Base-by-base conservation (phyloP, 2,329 filamentous ascomycete genomes). In the Ceratocystis huliohia region DNA sequence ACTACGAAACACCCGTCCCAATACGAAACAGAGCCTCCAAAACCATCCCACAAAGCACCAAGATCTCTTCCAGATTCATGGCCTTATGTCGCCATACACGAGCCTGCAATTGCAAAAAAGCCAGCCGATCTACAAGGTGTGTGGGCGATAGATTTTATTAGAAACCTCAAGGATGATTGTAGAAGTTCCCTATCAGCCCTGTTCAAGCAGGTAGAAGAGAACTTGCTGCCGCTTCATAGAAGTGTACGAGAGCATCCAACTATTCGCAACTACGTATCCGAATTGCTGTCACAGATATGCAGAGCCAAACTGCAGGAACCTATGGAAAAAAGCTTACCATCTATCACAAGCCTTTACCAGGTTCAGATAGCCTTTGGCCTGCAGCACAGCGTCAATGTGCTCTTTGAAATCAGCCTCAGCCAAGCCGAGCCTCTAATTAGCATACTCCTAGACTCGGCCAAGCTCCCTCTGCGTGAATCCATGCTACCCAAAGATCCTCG, bases 321-420 rank as follows among this genome's bases (percentile, higher is more conserved):
- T 3, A 33, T 33, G 25, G 20, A 59, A 28, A 33, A 20, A 30
- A 53, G 44, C 45, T 37, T 30, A 20, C 68, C 68, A 2, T 65
- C 63, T 44, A 28, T 63, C 13, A 64, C 66, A n/a, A 61, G 68
- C 25, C 22, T 68, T 15, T 63, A 64, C 59, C 63, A 65, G 28
- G 28, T 66, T 61, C 66, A 66, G 10, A 15, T 63, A 6, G 57
- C 53, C 33, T 64, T 33, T n/a, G 50, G 45, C 28, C 66, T 37
- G 33, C 22, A n/a, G 5, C n/a, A 15, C 37, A 41, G 53, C 7
- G 46, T 65, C 5, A 45, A 63, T 5, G 41, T 53, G 6, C 33
- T 69, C 7, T 62, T 69, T 17, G 20, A 63, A 13, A 62, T 69
- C 25, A 57, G 65, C n/a, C 64, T 66, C n/a, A 33, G 5, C 45